Evolutionary conservation across 208 protist genomes (phyloP), one percentile per base, ranked within the genome.

Genomic region (Acanthamoeba divionensis): DNA sequence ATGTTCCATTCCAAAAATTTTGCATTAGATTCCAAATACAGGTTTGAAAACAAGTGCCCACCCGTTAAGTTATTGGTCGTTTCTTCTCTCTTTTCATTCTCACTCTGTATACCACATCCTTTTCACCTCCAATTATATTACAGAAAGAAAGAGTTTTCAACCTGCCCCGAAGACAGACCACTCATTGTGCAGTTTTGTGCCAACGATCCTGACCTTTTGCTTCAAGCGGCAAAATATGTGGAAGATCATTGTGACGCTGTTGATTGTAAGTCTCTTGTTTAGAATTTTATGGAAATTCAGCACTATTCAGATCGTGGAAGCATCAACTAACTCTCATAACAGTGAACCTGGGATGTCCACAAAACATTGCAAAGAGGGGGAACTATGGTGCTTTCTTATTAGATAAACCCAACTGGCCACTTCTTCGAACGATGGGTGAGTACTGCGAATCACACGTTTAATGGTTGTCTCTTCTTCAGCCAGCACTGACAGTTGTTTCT

Each of bases 121-220:
- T 13, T 44, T 8, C 29, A 82, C 13, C 75, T 82, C 71, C 41
- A 15, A 8, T 38, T 29, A 44, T 82, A 67, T 15, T 8, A n/a
- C 52, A 75, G 69, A 24, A 6, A 77, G 75, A 45, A 24, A 13
- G 55, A 60, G 36, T 69, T 93, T 67, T 55, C 54, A n/a, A 95
- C 93, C 9, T 91, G 67, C 82, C 89, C 91, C 12, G 92, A 93
- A 31, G 94, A 96, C 66, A 69, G 93, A 24, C 95, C 95, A 24
- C 75, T 96, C 7, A 71, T 96, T 6, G 94, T 93, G 15, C 95
- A 93, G 90, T 95, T 97, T 65, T 94, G 91, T 79, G 95, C 89
- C 29, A 95, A 96, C 86, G 92, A 96, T 41, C 75, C 94, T 1
- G 82, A 94, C 21, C 89, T 57, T 36, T 48, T 96, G 15, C 89